These are phyloP conservation scores for Rhodocollybia butyracea DNA, from an alignment of 768 basidiomycete species.

Conservation along the genomic window DNA sequence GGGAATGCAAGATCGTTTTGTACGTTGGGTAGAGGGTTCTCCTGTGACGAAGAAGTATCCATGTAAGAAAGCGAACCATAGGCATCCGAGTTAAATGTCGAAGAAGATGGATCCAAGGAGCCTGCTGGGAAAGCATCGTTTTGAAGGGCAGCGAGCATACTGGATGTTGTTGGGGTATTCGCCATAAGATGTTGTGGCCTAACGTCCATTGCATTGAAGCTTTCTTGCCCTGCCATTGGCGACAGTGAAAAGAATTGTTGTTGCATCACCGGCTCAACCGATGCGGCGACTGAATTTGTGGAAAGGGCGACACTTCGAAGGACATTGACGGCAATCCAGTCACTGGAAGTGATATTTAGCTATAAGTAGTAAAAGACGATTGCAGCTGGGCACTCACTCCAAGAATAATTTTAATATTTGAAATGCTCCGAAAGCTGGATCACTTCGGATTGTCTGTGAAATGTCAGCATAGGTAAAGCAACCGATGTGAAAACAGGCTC, in stretches of 20 bases:
- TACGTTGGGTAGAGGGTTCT: conserved; percentile 56
- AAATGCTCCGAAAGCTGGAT: conserved; percentile 90
- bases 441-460: conserved; percentile 80
- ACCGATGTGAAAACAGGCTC: conserved; percentile 25
- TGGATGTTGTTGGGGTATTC: conserved; percentile 84
- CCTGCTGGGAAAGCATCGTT: conserved; percentile 66
- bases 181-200: conserved; percentile 64
- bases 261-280: conserved; percentile 89
- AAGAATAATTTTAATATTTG: conserved; percentile 90
- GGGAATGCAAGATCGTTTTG: conserved; percentile 68
- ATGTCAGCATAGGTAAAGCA: neutral
- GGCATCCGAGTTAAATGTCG: conserved; percentile 63
- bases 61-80: conserved; percentile 74
- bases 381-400: conserved; percentile 66
- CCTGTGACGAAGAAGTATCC: conserved; percentile 64
- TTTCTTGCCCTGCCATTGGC: conserved; percentile 88
- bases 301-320: conserved; percentile 83
- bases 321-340: conserved; percentile 91
- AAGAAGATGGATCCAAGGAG: conserved; percentile 61
- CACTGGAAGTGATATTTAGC: conserved; percentile 41
- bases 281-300: conserved; percentile 88
- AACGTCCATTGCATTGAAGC: conserved; percentile 62
- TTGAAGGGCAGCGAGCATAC: conserved; percentile 87
- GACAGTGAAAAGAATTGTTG: conserved; percentile 85
- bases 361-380: neutral